A percentile compares a stretch with the other conserved stretches of the same genome.
phyloP scores from a whole-genome alignment of 257 asterid genomes.

The Jacaranda mimosifolia region DNA sequence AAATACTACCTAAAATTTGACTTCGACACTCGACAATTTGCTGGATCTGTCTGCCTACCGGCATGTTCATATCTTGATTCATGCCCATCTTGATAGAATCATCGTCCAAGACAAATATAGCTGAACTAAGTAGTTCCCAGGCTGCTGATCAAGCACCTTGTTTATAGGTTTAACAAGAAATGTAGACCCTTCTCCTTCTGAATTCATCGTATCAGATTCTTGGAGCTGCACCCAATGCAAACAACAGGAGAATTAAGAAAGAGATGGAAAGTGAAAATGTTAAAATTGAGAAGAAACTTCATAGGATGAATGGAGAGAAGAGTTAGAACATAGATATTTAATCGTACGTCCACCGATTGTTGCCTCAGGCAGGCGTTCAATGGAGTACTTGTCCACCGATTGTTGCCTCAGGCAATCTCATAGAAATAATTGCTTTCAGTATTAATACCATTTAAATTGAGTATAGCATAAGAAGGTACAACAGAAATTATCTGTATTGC shows the following conservation, averaged over 20 bases:
- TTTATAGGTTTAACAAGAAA: not conserved
- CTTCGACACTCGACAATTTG: too few species aligned
- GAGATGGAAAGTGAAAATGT: too few species aligned
- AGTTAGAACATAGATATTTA: not conserved
- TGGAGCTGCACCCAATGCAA: slow-evolving; percentile 70
- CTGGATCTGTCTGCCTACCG: too few species aligned
- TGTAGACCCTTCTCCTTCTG: not conserved
- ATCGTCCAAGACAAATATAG: not conserved
- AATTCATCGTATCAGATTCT: slow-evolving; percentile 47
- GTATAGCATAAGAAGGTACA: not conserved
- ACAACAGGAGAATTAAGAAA: not conserved
- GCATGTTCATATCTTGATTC: too few species aligned
- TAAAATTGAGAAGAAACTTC: not conserved
- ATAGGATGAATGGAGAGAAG: not conserved
- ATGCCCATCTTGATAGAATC: too few species aligned
- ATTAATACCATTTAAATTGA: not conserved
- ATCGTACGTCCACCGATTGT: slow-evolving; percentile 51
- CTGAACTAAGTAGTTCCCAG: not conserved
- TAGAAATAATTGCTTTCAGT: not conserved
- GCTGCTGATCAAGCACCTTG: not conserved
- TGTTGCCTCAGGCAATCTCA: slow-evolving; percentile 64
- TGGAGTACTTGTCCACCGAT: slow-evolving; percentile 62
- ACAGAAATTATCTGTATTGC: not conserved
- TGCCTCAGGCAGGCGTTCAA: not conserved
- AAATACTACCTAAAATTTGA: too few species aligned